Evolutionary conservation across 768 basidiomycete genomes (phyloP).

Genomic region (Collybiopsis luxurians): DNA sequence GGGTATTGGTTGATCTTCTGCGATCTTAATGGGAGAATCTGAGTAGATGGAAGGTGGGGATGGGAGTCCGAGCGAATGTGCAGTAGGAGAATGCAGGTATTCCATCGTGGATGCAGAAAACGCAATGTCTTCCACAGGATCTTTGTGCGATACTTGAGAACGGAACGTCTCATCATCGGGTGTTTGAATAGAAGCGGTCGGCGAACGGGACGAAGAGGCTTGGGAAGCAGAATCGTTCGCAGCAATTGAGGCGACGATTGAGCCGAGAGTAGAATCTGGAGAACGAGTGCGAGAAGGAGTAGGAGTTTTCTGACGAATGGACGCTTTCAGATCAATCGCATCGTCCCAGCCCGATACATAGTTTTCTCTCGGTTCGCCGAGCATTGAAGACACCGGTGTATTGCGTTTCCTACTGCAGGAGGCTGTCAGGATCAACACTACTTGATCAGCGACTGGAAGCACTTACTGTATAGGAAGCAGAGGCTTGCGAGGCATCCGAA

Average conservation of each 20-base stretch:
- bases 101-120: constrained; percentile 43
- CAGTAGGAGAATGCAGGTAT: constrained; percentile 44
- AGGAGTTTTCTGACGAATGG: not conserved
- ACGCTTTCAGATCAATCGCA: constrained; percentile 1
- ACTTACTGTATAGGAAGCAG: constrained; percentile 5
- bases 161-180: not conserved
- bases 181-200: not conserved
- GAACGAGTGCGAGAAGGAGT: not conserved
- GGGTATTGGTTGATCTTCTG: not conserved
- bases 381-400: not conserved
- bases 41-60: constrained; percentile 16
- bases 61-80: constrained; percentile 37
- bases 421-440: not conserved
- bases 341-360: constrained; percentile 8
- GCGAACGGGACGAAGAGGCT: not conserved
- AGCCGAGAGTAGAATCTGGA: constrained; percentile 1
- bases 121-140: constrained; percentile 29
- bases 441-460: not conserved
- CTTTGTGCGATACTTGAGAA: not conserved
- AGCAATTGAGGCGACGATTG: not conserved
- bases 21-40: not conserved
- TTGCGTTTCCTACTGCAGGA: not conserved
- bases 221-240: not conserved
- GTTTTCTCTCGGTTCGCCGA: not conserved
- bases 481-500: not conserved